Conservation (phyloP, 1,284 basidiomycete species). For the Dichomitus squalens region DNA sequence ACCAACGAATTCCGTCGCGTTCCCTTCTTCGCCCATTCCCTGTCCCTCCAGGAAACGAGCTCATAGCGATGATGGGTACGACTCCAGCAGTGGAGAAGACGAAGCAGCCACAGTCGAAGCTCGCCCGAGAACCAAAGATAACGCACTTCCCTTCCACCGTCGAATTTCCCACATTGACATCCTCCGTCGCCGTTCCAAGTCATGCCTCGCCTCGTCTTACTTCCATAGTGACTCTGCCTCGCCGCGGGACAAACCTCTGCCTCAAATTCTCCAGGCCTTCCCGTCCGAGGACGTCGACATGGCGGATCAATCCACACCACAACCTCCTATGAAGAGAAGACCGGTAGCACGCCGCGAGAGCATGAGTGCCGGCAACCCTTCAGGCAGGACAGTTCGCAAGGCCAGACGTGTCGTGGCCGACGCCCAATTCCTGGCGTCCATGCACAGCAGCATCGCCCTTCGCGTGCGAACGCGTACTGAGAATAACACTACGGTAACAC, state of each 20-base stretch:
- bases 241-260: neutral
- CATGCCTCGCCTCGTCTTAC: conserved; percentile 28
- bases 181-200: conserved; percentile 25
- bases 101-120: conserved; percentile 2
- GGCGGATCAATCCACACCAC: conserved; percentile 3
- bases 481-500: neutral
- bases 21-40: conserved; percentile 32
- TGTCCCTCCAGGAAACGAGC: conserved; percentile 23
- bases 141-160: conserved; percentile 3
- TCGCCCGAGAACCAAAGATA: neutral
- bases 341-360: conserved; percentile 22
- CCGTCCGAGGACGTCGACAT: neutral
- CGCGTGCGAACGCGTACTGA: conserved; percentile 18
- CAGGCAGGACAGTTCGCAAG: conserved; percentile 37
- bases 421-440: conserved; percentile 41
- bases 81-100: conserved; percentile 1
- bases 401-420: conserved; percentile 39
- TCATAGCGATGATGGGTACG: conserved; percentile 14
- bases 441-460: conserved; percentile 42
- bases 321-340: conserved; percentile 6
- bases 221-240: conserved; percentile 20
- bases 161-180: conserved; percentile 25
- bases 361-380: conserved; percentile 24
- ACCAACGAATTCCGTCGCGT: conserved; percentile 27
- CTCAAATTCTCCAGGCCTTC: neutral